Base-by-base conservation (phyloP, 352 stramenopile species). In the Globisporangium parvum region DNA sequence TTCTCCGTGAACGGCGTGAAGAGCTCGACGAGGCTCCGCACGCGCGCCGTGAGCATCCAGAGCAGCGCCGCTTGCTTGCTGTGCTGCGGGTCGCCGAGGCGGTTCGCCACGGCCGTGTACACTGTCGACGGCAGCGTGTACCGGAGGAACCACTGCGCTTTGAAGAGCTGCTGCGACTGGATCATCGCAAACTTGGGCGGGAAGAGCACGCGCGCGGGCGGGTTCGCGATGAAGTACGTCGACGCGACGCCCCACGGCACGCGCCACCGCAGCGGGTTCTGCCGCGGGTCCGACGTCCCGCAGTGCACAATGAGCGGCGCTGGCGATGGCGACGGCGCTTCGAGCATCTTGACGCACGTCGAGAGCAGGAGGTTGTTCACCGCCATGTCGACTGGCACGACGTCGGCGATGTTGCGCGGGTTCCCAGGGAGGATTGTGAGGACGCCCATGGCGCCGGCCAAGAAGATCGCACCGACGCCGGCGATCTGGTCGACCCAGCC, bases 1-100 rank as follows among this genome's bases (percentile, higher is more conserved):
- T 88, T 92, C 56, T 91, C 72, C 3, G 86, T 95, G 31, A 95
- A 95, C 0, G 84, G 82, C 68, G 93, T 91, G 60, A 94, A 95
- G 3, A 91, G 51, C 54, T 89, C 80, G 15, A 92, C 80, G 5
- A 94, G 67, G 11, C 72, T 87, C 1, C 81, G 80, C 12, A 80
- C 80, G 11, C 80, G 76, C 79, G 77, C 90, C 20, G 81, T 91
- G 31, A 94, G 76, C 50, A 77, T 69, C 77, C 79, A 88, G 11
- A 94, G 65, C 50, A 73, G 69, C 3, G 77, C 76, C 0, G 81
- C 81, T 20, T 90, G 75, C 46, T 80, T 80, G 44, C 88, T 77
- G 63, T 91, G 77, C n/a, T 69, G 60, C 11, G 67, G 49, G 55
- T 85, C 76, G 1, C 81, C 77, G 9, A 64, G 77, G 15, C 81